A percentile compares a stretch with the other conserved stretches of the same genome.
These are phyloP conservation scores for Fusarium drepaniforme DNA, from an alignment of 2,329 filamentous ascomycete species.

Conservation along the genomic window DNA sequence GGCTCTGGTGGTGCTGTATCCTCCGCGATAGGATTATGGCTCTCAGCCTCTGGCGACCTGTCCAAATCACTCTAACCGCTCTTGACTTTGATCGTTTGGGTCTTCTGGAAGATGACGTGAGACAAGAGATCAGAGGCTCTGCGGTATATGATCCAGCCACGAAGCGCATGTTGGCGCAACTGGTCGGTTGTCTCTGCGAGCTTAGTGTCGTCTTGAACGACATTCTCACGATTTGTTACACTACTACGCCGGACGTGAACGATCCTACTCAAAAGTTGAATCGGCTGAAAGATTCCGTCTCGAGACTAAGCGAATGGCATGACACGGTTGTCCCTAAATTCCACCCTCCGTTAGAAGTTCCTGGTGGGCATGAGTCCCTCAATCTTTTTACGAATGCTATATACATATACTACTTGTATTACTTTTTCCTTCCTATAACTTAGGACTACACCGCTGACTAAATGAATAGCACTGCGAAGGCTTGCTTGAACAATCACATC, in stretches of 20 bases:
- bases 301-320: neutral
- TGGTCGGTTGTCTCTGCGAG: neutral
- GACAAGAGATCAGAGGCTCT: neutral
- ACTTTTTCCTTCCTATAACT: neutral
- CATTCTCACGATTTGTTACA: neutral
- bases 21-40: neutral
- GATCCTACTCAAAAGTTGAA: neutral
- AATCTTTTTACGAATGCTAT: neutral
- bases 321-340: neutral
- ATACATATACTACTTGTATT: neutral
- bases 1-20: neutral
- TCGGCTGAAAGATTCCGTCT: neutral
- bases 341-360: neutral
- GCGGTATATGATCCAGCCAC: neutral
- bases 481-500: neutral
- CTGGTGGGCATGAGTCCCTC: neutral
- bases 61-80: neutral
- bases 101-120: neutral
- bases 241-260: neutral
- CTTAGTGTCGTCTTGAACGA: neutral
- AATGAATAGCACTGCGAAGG: neutral
- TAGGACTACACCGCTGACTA: neutral
- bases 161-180: neutral
- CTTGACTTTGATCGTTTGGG: neutral
- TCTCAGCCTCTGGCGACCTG: neutral